Base-by-base conservation (phyloP, 2,329 filamentous ascomycete species). In the Thermothelomyces thermophilus region DNA sequence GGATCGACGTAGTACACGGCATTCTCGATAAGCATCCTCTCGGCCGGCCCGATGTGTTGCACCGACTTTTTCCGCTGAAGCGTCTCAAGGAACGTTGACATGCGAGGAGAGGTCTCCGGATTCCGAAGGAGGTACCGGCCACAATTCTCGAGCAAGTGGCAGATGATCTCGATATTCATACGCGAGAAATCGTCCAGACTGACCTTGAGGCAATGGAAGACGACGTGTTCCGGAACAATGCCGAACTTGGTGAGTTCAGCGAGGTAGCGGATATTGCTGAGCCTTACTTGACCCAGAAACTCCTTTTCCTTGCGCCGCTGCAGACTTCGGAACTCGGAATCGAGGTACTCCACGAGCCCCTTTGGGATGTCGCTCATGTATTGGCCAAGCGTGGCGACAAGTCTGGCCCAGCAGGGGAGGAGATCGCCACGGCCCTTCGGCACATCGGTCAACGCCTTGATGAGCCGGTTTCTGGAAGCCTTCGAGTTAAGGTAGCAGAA, bases 401-500 rank as follows among this genome's bases (percentile, higher is more conserved):
- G 77, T 22, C 93, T 84, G n/a, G 90, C 85, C 75, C 95, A 98
- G 17, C 87, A 82, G 0, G 93, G 90, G 14, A 98, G 75, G 14
- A 98, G 75, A 67, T 98, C 93, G 47, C 87, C 87, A 33, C 93
- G 86, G 17, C 91, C 91, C 66, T 95, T 97, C 3, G 93, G 93
- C 13, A 97, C 85, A 58, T 98, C 93, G 41, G 94, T 91, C 40
- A 98, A 73, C 26, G 90, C 87, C 68, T 96, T 97, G 64, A 97
- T 78, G 2, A 98, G 77, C 42, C 93, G 82, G 66, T 98, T 98
- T 28, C 94, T 83, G 0, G 94, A 98, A 9, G 93, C 93, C 64
- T 98, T 98, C 1, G 93, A 98, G 66, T 98, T 98, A 52, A 98
- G 75, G 63, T 96, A 98, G 70, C 93, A 97, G 64, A 98, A 98